Conservation (phyloP, 129 eudicot genomes). For the Tanacetum coccineum region DNA sequence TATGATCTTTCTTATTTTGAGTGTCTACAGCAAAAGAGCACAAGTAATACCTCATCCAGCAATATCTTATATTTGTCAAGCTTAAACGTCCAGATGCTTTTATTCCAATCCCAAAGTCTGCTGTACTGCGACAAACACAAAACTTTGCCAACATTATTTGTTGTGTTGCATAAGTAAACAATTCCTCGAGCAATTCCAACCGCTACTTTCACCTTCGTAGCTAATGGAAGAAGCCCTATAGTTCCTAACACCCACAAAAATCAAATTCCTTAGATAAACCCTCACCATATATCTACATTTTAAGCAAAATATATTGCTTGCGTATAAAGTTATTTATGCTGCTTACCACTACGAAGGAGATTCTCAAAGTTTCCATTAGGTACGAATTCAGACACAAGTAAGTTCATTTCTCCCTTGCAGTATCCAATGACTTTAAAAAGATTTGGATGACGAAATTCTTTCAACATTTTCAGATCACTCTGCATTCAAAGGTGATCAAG, state of each 20-base stretch:
- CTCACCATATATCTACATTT: not conserved
- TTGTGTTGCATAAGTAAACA: not conserved
- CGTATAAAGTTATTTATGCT: not conserved
- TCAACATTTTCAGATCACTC: not conserved
- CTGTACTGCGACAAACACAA: too few relatives aligned
- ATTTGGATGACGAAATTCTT: slow-evolving; percentile 9
- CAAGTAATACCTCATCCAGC: too few relatives aligned
- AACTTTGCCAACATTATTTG: not conserved
- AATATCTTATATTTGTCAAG: too few relatives aligned
- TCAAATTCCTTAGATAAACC: not conserved
- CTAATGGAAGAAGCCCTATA: not conserved
- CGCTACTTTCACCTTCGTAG: not conserved
- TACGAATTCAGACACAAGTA: slow-evolving; percentile 2
- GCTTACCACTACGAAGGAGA: not conserved
- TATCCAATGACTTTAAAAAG: slow-evolving; percentile 12
- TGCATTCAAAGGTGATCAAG: slow-evolving; percentile 12
- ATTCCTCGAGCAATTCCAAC: slow-evolving; percentile 11
- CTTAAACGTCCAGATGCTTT: not conserved
- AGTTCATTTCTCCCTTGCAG: not conserved
- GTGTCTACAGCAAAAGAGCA: too few relatives aligned
- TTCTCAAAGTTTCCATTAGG: not conserved
- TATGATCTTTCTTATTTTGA: too few relatives aligned
- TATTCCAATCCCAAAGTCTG: not conserved
- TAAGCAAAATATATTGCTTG: not conserved
- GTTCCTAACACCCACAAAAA: not conserved